Evolutionary conservation across 805 yeast genomes (phyloP).

Genomic region (Clavispora vitiphila): DNA sequence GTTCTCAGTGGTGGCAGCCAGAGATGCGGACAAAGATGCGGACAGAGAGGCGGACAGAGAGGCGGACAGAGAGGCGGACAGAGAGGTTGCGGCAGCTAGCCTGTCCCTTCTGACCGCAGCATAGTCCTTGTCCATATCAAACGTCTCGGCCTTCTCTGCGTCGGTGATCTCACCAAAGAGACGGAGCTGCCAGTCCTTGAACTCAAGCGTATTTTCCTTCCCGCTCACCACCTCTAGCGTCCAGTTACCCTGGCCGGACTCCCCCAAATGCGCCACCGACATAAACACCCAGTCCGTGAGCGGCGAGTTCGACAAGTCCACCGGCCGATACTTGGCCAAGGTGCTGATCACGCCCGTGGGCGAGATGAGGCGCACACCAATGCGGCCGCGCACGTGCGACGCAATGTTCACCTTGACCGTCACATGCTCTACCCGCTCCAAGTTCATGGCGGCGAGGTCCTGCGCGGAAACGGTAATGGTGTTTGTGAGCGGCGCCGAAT

Average conservation of each 20-base stretch:
- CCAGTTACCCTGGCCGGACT: constrained; percentile 78
- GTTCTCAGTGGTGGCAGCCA: too few species aligned
- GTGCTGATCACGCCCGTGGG: constrained; percentile 73
- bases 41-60: constrained; percentile 10
- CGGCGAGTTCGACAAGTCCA: constrained; percentile 55
- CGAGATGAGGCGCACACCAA: constrained; percentile 59
- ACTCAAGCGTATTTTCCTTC: constrained; percentile 26
- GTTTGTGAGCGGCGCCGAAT: constrained; percentile 16
- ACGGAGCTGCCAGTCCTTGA: constrained; percentile 70
- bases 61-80: constrained; percentile 2
- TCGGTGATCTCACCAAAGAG: constrained; percentile 79
- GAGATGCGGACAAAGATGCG: not conserved
- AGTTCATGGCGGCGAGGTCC: constrained; percentile 49
- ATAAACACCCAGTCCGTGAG: constrained; percentile 85
- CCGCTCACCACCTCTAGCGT: constrained; percentile 53
- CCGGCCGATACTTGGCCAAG: constrained; percentile 61
- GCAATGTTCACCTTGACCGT: constrained; percentile 72
- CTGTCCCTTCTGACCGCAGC: constrained; percentile 31
- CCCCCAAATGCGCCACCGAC: constrained; percentile 99
- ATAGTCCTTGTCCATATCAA: constrained; percentile 47
- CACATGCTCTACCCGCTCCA: constrained; percentile 79
- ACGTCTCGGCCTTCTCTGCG: constrained; percentile 54
- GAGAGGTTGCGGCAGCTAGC: constrained; percentile 8
- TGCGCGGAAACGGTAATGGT: constrained; percentile 42
- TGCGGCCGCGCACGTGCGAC: constrained; percentile 63